Evolutionary conservation across 257 asterid species (phyloP).

Genomic region (Solanum chmielewskii): DNA sequence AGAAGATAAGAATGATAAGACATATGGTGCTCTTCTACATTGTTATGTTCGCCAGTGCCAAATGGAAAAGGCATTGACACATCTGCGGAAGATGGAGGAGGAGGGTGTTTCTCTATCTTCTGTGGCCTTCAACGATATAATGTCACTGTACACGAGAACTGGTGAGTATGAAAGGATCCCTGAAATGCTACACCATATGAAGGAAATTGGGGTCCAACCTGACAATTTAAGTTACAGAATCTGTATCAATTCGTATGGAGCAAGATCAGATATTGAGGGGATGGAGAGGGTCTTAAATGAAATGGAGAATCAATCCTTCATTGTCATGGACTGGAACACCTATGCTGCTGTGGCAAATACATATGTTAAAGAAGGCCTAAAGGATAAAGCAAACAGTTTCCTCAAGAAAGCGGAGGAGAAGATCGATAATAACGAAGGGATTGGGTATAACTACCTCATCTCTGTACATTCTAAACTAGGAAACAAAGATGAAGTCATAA

Average conservation of each 20-base stretch:
- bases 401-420: constrained; percentile 54
- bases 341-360: constrained; percentile 57
- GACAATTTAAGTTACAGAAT: constrained; percentile 68
- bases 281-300: constrained; percentile 50
- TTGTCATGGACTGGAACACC: constrained; percentile 67
- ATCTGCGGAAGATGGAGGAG: constrained; percentile 48
- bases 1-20: constrained; percentile 48
- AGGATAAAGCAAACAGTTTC: constrained; percentile 34
- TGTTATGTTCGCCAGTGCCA: constrained; percentile 57
- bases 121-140: constrained; percentile 52
- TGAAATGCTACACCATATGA: constrained; percentile 41
- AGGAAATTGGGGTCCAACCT: constrained; percentile 37
- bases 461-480: constrained; percentile 57
- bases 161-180: constrained; percentile 46
- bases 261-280: constrained; percentile 52
- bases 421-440: constrained; percentile 39
- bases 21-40: constrained; percentile 80
- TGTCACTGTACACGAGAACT: constrained; percentile 44
- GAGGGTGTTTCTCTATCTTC: constrained; percentile 42
- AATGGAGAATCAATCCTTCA: constrained; percentile 46
- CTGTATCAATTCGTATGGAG: constrained; percentile 69
- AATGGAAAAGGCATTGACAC: constrained; percentile 37
- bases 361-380: constrained; percentile 44
- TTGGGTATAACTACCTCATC: constrained; percentile 59
- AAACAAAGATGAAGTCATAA: constrained; percentile 43